Conservation (phyloP, 2,329 filamentous ascomycete species). For the Akanthomyces uredinophilus region DNA sequence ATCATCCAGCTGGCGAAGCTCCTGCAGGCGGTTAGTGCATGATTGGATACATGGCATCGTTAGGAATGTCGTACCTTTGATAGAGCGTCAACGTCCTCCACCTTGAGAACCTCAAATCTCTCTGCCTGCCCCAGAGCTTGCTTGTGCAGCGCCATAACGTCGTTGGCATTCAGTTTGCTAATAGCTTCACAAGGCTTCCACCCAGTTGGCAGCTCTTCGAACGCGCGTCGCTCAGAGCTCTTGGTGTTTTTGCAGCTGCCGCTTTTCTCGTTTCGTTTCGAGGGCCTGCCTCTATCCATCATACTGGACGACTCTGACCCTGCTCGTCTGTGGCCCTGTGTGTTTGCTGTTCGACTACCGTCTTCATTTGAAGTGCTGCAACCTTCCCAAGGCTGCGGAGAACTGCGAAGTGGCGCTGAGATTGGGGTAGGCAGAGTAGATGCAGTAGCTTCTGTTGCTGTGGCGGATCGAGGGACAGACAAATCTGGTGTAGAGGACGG, state of each 20-base stretch:
- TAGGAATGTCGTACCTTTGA: constrained; percentile 48
- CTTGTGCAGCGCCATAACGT: constrained; percentile 48
- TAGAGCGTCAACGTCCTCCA: constrained; percentile 58
- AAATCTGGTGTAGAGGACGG: constrained; percentile 37
- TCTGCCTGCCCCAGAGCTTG: constrained; percentile 59
- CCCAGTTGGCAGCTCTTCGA: constrained; percentile 57
- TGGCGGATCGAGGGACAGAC: constrained; percentile 37
- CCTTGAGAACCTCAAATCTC: constrained; percentile 59
- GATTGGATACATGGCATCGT: background rate
- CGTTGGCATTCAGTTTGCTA: constrained; percentile 40
- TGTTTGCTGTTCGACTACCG: constrained; percentile 9
- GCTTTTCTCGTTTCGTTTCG: constrained; percentile 46
- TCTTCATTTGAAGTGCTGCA: constrained; percentile 19
- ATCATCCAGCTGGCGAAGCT: constrained; percentile 71
- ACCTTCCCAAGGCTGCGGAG: constrained; percentile 43
- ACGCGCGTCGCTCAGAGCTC: constrained; percentile 51
- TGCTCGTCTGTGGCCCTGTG: constrained; percentile 42
- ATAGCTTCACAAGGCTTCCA: constrained; percentile 49
- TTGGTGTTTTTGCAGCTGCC: constrained; percentile 38
- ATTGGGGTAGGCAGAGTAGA: constrained; percentile 44
- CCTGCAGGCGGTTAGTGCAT: constrained; percentile 30
- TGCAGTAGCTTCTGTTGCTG: constrained; percentile 29
- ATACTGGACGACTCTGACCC: constrained; percentile 55
- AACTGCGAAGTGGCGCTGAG: constrained; percentile 41
- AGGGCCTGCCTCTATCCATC: constrained; percentile 57